Conservation (phyloP, 768 basidiomycete species). For the Xerocomellus chrysenteron region DNA sequence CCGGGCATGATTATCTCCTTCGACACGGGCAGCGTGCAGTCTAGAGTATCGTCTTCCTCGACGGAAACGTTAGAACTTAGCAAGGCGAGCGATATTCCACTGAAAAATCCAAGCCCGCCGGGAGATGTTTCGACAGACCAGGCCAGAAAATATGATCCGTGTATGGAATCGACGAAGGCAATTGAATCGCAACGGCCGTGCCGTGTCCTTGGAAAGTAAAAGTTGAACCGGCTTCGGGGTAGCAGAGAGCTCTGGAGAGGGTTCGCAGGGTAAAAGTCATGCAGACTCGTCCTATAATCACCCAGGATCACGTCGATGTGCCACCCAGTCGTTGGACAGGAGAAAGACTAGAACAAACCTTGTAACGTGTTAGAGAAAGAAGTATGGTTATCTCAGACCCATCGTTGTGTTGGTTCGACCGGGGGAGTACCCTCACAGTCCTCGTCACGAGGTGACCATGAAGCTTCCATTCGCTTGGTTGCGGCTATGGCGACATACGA, state of each 20-base stretch:
- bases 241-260: no score
- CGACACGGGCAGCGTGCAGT: no score
- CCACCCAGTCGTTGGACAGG: neutral
- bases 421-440: conserved; percentile 18
- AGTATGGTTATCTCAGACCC: no score
- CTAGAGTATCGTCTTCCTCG: no score
- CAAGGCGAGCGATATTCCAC: no score
- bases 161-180: no score
- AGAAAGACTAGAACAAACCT: neutral
- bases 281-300: neutral
- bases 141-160: no score
- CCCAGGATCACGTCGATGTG: no score
- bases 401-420: conserved; percentile 1
- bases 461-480: neutral
- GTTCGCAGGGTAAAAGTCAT: neutral
- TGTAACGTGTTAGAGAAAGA: neutral
- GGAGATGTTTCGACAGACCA: neutral
- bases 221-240: neutral
- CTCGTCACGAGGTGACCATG: neutral
- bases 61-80: no score
- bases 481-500: no score
- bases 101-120: neutral
- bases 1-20: no score
- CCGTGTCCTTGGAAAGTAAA: neutral
- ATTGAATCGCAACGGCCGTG: neutral